Evolutionary conservation across 371 early-diverging fungal species (phyloP), one percentile per base, ranked within the genome.

Genomic region (Apophysomyces elegans): DNA sequence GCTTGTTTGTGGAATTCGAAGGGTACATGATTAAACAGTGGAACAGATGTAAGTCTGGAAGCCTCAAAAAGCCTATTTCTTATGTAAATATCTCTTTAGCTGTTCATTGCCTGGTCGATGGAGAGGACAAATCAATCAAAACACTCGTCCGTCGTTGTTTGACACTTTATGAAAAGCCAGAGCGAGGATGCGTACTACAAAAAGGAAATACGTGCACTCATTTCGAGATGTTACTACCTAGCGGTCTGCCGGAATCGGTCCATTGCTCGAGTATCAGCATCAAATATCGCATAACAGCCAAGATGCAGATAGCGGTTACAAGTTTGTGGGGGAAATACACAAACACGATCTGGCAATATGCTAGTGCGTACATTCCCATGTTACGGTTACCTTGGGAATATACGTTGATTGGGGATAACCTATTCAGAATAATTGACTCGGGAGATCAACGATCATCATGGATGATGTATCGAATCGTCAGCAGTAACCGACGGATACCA

Each of bases 221-320:
- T 50, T 50, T 50, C 21, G 54, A 50, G 54, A 18, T 50, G 54
- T 21, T 50, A 50, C 54, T 50, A 11, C 54, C 54, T 5, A 16
- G 21, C 21, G 54, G 54, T 4, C 21, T 50, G 9, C 54, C 54
- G 9, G 54, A 50, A 21, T 50, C 54, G 16, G 21, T 50, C 9
- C 54, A 50, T 21, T 50, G 54, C 9, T 21, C 54, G 16, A n/a
- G 21, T 50, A 50, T 50, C 21, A n/a, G 21, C 9, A 26, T 9
- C 5, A 50, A 50, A 21, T 50, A 50, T 21, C 54, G 54, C 21
- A 21, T 50, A 9, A 50, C 54, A 26, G 54, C 21, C 9, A 50
- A 50, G 21, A 50, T 50, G 54, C 21, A 50, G 21, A 50, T 21
- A 4, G 54, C n/a, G 11, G 21, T 26, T 7, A 50, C 18, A 7